Conservation (phyloP, 2,329 filamentous ascomycete species). For the Trichoderma arundinaceum region DNA sequence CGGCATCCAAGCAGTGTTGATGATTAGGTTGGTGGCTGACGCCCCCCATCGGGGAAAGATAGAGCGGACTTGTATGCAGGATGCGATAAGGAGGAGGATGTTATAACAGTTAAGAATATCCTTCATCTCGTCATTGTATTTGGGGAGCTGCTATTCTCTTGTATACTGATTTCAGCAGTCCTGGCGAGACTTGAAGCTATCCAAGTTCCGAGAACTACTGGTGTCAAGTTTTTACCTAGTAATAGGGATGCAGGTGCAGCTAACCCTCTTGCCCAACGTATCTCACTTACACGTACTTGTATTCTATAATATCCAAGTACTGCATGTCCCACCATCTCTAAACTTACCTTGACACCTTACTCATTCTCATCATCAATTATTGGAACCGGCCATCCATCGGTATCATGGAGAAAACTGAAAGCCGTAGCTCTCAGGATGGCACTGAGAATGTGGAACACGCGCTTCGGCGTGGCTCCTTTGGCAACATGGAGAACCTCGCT, state of each 20-base stretch:
- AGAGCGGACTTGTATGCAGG: constrained; percentile 8
- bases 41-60: constrained; percentile 3
- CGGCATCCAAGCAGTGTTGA: neutral
- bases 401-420: constrained; percentile 22
- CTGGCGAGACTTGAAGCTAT: neutral
- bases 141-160: neutral
- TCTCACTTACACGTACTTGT: constrained; percentile 14
- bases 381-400: neutral
- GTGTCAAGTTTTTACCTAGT: too few relatives aligned
- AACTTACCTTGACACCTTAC: neutral
- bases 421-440: constrained; percentile 22
- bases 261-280: neutral
- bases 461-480: constrained; percentile 30
- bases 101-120: constrained; percentile 14
- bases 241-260: constrained; percentile 2
- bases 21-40: constrained; percentile 14
- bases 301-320: neutral
- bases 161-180: neutral
- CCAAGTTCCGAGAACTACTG: neutral
- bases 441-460: constrained; percentile 28
- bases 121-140: neutral
- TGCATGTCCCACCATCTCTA: neutral
- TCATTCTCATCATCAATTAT: neutral
- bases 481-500: constrained; percentile 30
- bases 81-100: constrained; percentile 1